Evolutionary conservation across 306 rosid genomes (phyloP), one percentile per base, ranked within the genome.

Genomic region (Cicer judaicum): DNA sequence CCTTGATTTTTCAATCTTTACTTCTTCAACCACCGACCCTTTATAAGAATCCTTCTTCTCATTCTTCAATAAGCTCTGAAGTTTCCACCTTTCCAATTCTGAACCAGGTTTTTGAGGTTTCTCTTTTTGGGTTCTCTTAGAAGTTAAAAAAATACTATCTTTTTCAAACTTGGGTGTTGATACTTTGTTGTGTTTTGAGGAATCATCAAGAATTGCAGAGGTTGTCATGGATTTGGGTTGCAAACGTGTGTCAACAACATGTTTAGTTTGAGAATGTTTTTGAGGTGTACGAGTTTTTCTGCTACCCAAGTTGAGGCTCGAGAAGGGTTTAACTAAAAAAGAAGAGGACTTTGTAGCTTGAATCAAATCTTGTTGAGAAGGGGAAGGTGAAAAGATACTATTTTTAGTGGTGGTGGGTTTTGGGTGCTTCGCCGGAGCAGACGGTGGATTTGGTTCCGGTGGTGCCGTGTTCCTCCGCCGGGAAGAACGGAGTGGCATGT

Each of bases 191-290:
- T 60, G 53, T 80, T 78, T 85, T 52, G 89, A 87, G 47, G 91
- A 77, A 64, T 84, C 89, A 5, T 84, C 89, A 5, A 80, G 13
- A n/a, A 83, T 81, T 44, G 86, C 78, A 6, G 97, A 89, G 48
- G 80, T 24, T n/a, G 95, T 15, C 85, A 87, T 68, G 72, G 91
- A 29, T 21, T 85, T 83, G 64, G 79, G 79, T 47, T 83, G 87
- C 72, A 73, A 75, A 61, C 13, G 83, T 4, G 78, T 21, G 80
- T 88, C 84, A 3, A 74, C 84, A 3, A 74, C 2, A 57, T 74
- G 80, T 75, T 75, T 77, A 13, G 80, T 68, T 56, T 56, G 79
- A 2, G 60, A 54, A 61, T 76, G 88, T 59, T 68, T 85, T 38
- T 50, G 80, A n/a, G 77, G 43, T 12, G 63, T 8, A 15, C 62